Evolutionary conservation across 164 flowering plant genomes (phyloP), one percentile per base, ranked within the genome.

Genomic region (Annona squamosa): DNA sequence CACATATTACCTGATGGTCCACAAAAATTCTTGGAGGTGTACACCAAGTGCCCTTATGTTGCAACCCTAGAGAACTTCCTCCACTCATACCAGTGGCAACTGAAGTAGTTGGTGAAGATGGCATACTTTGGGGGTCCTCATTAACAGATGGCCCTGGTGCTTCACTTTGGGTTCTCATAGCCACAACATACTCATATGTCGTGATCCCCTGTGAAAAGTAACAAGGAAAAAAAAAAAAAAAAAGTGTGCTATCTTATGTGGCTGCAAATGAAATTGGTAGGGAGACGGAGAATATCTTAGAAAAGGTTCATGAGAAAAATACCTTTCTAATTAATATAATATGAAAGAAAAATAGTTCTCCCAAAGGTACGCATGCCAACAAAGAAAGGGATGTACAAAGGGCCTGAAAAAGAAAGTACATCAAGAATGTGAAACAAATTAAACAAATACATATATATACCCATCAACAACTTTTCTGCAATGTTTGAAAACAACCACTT

Each of bases 11-110:
- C 93, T 85, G 97, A 78, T 91, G 90, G 69, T 94, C 97, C 90
- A 94, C 86, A 75, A 94, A 94, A 68, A 94, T 86, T 82, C 97
- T 88, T 46, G 98, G 97, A 37, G 98, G 97, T 37, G 97, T 94
- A 76, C 98, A 94, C 97, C 95, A 94, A 80, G 90, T 90, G 71
- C 94, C 95, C 81, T 89, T 92, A 65, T 91, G 82, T 61, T 91
- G 98, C 83, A 94, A 78, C 82, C 96, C 97, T 63, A 87, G 85
- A 63, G 97, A 92, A 76, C 97, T 94, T 87, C 90, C 84, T 68
- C 91, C 93, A 79, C 97, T 92, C n/a, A 85, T 47, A 68, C 89
- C 97, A 72, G 98, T 94, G 45, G 89, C 88, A 70, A 91, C 89
- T 63, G 98, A 91, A 68, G 97, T 75, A 46, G 89, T 87, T 52